A percentile compares a stretch with the other conserved stretches of the same genome.
phyloP scores from a whole-genome alignment of 2,329 filamentous ascomycete species.

The Emmonsia crescens region DNA sequence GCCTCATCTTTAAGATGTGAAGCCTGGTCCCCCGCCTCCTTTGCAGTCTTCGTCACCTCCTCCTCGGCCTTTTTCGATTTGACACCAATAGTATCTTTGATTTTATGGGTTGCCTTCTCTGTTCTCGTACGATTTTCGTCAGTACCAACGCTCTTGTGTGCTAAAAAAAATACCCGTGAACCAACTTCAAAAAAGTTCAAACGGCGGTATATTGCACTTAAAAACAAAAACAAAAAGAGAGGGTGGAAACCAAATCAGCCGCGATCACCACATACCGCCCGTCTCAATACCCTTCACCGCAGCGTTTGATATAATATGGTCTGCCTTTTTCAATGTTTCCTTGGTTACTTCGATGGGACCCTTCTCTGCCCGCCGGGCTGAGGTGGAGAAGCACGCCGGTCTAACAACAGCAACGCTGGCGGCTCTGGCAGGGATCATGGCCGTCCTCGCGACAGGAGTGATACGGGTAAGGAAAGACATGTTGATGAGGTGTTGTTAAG shows the following conservation, averaged over 20 bases:
- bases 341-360: conserved; percentile 45
- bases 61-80: conserved; percentile 33
- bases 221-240: neutral
- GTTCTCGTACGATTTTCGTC: conserved; percentile 7
- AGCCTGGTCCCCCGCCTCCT: conserved; percentile 19
- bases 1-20: conserved; percentile 10
- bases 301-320: conserved; percentile 44
- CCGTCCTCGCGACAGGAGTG: conserved; percentile 19
- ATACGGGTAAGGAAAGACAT: conserved; percentile 30
- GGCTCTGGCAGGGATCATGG: conserved; percentile 12
- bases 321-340: conserved; percentile 48
- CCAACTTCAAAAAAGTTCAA: neutral
- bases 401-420: conserved; percentile 13
- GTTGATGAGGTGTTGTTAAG: conserved; percentile 7
- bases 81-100: conserved; percentile 32
- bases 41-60: conserved; percentile 20
- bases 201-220: neutral
- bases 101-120: conserved; percentile 42
- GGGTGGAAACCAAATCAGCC: neutral
- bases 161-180: neutral
- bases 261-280: conserved; percentile 40
- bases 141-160: neutral
- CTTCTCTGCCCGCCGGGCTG: conserved; percentile 37
- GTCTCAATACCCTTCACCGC: conserved; percentile 53
- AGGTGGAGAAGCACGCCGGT: conserved; percentile 41